These are phyloP conservation scores for Neonectria hederae DNA, from an alignment of 2,329 filamentous ascomycete genomes.

Conservation along the genomic window DNA sequence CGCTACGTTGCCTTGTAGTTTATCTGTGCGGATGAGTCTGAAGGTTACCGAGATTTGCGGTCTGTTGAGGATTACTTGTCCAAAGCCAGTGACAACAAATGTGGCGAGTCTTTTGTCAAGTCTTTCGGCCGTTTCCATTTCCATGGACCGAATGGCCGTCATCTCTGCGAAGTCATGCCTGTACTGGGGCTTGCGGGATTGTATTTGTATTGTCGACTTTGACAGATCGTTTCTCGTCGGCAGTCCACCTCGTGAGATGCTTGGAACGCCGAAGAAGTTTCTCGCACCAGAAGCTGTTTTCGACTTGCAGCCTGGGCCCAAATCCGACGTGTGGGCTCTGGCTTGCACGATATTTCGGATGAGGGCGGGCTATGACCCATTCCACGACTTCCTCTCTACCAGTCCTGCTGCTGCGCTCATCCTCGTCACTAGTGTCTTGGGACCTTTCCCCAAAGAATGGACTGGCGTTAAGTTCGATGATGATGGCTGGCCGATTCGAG, in stretches of 20 bases:
- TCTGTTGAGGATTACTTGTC: neutral
- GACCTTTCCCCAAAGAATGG: neutral
- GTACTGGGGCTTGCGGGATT: neutral
- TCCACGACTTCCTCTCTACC: neutral
- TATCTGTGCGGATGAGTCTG: neutral
- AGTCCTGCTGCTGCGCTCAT: neutral
- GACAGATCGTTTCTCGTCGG: neutral
- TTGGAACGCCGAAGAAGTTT: neutral
- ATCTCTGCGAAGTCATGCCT: neutral
- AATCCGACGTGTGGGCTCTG: neutral
- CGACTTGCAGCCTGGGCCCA: neutral
- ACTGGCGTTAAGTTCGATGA: neutral
- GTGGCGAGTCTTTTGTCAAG: neutral
- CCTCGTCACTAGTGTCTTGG: neutral
- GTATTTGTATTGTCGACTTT: neutral
- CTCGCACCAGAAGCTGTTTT: neutral
- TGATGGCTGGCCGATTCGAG: neutral
- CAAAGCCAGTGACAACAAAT: neutral
- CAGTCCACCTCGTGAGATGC: neutral
- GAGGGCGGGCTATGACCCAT: neutral
- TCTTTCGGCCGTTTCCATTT: neutral
- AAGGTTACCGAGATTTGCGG: neutral
- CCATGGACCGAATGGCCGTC: neutral
- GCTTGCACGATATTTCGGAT: neutral
- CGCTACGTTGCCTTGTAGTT: neutral